Evolutionary conservation across 768 basidiomycete species (phyloP).

Genomic region (Termitomyces sp.): DNA sequence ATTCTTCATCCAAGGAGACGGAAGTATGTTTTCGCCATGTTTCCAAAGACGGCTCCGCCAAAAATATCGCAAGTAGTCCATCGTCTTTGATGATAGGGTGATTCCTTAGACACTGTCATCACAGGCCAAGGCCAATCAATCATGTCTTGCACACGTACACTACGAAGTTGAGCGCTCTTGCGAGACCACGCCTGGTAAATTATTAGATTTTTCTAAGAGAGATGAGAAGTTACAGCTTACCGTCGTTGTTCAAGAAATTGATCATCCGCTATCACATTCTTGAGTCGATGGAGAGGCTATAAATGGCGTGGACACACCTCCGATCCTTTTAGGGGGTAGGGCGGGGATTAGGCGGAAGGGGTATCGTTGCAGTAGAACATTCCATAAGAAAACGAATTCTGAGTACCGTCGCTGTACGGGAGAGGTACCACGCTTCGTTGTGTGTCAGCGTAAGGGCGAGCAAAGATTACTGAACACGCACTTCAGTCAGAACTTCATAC

Average conservation of each 20-base stretch:
- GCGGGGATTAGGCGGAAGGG: conserved; percentile 88
- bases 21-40: conserved; percentile 76
- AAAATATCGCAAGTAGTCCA: conserved; percentile 73
- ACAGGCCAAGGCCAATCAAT: background rate
- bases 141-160: conserved; percentile 39
- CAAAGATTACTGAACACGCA: conserved; percentile 29
- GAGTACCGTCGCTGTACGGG: conserved; percentile 85
- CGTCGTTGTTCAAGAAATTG: conserved; percentile 88
- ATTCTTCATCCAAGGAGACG: conserved; percentile 86
- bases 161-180: conserved; percentile 74
- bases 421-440: conserved; percentile 42
- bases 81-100: conserved; percentile 92
- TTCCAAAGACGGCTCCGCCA: conserved; percentile 82
- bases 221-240: conserved; percentile 23
- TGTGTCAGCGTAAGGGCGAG: conserved; percentile 5
- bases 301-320: conserved; percentile 51
- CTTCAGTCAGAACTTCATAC: conserved; percentile 76
- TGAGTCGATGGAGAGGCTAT: conserved; percentile 2
- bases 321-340: conserved; percentile 89
- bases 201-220: background rate
- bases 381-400: conserved; percentile 90
- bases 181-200: conserved; percentile 62
- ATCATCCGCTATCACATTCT: conserved; percentile 59
- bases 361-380: conserved; percentile 79
- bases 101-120: conserved; percentile 43